Base-by-base conservation (phyloP, 176 grass and related monocot species). In the Raddia distichophylla region DNA sequence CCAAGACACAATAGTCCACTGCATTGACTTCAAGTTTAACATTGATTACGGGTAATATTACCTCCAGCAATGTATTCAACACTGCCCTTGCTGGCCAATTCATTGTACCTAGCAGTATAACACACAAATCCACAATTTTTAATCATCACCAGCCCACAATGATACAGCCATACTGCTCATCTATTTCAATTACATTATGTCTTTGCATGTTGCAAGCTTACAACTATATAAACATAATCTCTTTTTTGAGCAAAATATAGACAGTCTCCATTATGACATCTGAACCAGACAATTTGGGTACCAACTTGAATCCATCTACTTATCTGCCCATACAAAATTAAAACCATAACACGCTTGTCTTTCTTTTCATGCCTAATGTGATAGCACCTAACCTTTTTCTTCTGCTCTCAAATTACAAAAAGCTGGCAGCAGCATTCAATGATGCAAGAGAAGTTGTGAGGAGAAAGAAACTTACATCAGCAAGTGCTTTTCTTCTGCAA, bases 31-130 rank as follows among this genome's bases (percentile, higher is more conserved):
- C 10, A 18, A 35, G 0, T 16, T 37, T 11, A 78, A 43, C 54
- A 71, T 40, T 62, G 7, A 70, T 1, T 0, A 3, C 20, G 18
- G 1, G 14, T 10, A 64, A 90, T 55, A 50, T 33, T 86, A 95
- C 93, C 93, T 85, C 93, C 90, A 79, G 93, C 93, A 55, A 90
- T 95, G 67, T 90, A 95, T 77, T 95, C 90, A 66, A 90, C 85
- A 66, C 71, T 92, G 35, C 62, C 10, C 42, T 69, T 95, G 64
- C 85, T 84, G 70, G 93, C 79, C 83, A 95, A 81, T 79, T 95
- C 93, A 88, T 92, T 73, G 20, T 92, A 92, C 90, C 90, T 95
- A 27, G 51, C 46, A 76, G 46, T 33, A 69, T 37, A 54, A 75
- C 14, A 51, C 3, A 78, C 1, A 78, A 67, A 67, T 22, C 43